Conservation (phyloP, 73 alveolate species). For the Tetrahymena borealis region DNA sequence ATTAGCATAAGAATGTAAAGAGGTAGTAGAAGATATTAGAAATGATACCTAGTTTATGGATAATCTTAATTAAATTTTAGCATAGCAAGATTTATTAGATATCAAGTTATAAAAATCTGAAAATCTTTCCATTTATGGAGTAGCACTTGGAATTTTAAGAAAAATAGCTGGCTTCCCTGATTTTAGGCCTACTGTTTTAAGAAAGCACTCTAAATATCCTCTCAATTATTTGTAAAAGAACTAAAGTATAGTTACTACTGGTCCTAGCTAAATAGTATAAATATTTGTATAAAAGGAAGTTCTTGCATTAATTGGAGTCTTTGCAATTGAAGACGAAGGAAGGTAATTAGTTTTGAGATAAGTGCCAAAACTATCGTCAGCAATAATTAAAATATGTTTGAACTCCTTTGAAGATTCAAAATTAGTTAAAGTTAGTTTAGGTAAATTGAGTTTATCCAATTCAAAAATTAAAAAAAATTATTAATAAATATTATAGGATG, state of each 20-base stretch:
- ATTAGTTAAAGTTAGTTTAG: not conserved
- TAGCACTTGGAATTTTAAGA: not conserved
- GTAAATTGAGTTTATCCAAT: not conserved
- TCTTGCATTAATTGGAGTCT: not conserved
- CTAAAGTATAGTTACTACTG: not conserved
- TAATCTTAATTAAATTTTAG: not conserved
- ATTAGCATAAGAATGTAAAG: not conserved
- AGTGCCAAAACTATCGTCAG: not conserved
- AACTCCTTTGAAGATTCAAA: not conserved
- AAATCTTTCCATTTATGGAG: not conserved
- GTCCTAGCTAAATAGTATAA: not conserved
- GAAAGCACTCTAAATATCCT: not conserved
- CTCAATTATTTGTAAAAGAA: not conserved
- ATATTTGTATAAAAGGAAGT: not conserved
- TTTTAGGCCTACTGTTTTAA: not conserved
- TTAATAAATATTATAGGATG: not conserved
- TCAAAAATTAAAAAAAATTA: not conserved
- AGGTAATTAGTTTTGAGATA: not conserved
- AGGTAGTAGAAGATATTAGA: not conserved
- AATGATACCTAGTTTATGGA: not conserved
- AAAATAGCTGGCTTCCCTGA: not conserved
- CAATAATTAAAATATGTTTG: not conserved
- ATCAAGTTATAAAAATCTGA: not conserved
- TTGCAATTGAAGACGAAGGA: not conserved
- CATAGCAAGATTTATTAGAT: not conserved